These are phyloP conservation scores for Globisporangium acanthophoron DNA, from an alignment of 352 stramenopile species.

Conservation along the genomic window DNA sequence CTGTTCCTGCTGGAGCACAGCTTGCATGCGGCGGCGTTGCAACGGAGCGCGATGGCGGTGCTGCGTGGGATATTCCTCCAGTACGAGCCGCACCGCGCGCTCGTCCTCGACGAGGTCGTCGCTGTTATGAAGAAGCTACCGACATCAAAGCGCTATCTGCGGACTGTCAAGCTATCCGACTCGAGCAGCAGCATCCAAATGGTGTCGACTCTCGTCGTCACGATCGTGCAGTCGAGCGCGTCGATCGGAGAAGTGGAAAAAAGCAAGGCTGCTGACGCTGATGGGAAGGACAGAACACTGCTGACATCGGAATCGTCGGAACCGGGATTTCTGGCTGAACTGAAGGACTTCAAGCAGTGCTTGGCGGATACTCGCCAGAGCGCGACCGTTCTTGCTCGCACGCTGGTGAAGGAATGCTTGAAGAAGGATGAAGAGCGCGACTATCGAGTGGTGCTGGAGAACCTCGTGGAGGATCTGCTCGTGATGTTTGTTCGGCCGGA, in stretches of 20 bases:
- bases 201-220: slow-evolving; percentile 60
- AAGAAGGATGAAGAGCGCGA: slow-evolving; percentile 81
- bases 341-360: slow-evolving; percentile 12
- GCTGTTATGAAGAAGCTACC: slow-evolving; percentile 72
- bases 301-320: slow-evolving; percentile 17
- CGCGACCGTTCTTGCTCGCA: slow-evolving; percentile 35
- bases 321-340: slow-evolving; percentile 13
- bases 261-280: slow-evolving; percentile 1
- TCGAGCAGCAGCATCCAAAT: slow-evolving; percentile 53
- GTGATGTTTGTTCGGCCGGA: slow-evolving; percentile 77
- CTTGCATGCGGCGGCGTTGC: slow-evolving; percentile 47
- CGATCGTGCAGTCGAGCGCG: slow-evolving; percentile 49
- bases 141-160: slow-evolving; percentile 59
- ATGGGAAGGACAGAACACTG: slow-evolving; percentile 11
- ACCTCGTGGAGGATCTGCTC: slow-evolving; percentile 82
- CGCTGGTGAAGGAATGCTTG: slow-evolving; percentile 66
- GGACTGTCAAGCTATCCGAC: slow-evolving; percentile 60
- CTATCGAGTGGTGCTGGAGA: slow-evolving; percentile 68
- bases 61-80: slow-evolving; percentile 62
- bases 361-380: slow-evolving; percentile 32
- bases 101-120: slow-evolving; percentile 70
- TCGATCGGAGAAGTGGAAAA: slow-evolving; percentile 13
- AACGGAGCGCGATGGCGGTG: slow-evolving; percentile 54
- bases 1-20: slow-evolving; percentile 70
- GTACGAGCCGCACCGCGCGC: slow-evolving; percentile 51